These are phyloP conservation scores for Fusarium sp. DNA, from an alignment of 2,329 filamentous ascomycete species.

Conservation along the genomic window DNA sequence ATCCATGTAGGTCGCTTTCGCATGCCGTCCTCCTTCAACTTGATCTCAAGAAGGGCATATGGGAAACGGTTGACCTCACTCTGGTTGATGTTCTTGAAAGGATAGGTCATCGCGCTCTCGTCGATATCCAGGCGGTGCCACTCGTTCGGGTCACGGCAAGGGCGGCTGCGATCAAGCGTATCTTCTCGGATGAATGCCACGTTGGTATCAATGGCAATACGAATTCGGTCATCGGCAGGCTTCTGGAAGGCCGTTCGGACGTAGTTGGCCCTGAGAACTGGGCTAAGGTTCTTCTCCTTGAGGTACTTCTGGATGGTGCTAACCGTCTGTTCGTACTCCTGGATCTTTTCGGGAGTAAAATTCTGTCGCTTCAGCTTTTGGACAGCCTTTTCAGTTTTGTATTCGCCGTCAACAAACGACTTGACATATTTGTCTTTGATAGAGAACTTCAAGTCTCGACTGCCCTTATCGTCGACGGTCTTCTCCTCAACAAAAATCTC, in stretches of 20 bases:
- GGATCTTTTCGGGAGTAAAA: conserved; percentile 72
- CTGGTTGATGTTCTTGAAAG: conserved; percentile 87
- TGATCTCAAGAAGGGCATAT: conserved; percentile 92
- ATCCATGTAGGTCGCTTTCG: conserved; percentile 86
- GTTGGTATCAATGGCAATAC: conserved; percentile 93
- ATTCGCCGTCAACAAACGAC: conserved; percentile 85
- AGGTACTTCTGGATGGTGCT: conserved; percentile 84
- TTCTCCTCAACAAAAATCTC: conserved; percentile 93
- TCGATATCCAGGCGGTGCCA: conserved; percentile 97
- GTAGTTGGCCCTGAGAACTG: conserved; percentile 91
- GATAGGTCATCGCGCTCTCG: conserved; percentile 82
- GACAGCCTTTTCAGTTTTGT: conserved; percentile 91
- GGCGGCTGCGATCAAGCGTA: conserved; percentile 82
- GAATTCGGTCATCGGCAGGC: conserved; percentile 87
- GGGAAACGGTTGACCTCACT: conserved; percentile 93
- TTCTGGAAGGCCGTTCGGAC: conserved; percentile 96
- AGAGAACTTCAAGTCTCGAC: conserved; percentile 81
- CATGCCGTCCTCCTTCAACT: conserved; percentile 75
- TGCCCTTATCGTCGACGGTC: conserved; percentile 79
- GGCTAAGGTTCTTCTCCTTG: conserved; percentile 80
- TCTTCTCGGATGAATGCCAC: conserved; percentile 87
- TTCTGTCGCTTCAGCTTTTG: conserved; percentile 87
- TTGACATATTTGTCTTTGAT: conserved; percentile 97
- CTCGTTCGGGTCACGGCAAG: conserved; percentile 85
- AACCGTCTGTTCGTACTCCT: conserved; percentile 77